phyloP scores from a whole-genome alignment of 2,329 filamentous ascomycete species.

The Pezicula radicicola region DNA sequence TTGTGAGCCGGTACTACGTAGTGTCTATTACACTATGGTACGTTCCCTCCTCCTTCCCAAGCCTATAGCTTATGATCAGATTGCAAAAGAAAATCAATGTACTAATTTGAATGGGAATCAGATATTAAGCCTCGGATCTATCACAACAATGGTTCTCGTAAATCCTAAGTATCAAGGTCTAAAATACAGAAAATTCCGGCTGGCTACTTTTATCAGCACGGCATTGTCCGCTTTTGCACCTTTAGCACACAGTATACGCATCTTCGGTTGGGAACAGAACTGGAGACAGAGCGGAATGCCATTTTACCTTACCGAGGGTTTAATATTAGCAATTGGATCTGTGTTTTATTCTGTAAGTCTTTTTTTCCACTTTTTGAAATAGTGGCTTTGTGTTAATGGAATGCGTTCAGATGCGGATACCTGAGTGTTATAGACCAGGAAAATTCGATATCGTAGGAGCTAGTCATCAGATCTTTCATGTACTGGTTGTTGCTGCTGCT shows the following conservation, averaged over 20 bases:
- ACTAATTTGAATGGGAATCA: slow-evolving; percentile 12
- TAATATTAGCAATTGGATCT: slow-evolving; percentile 9
- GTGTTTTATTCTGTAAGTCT: slow-evolving; percentile 10
- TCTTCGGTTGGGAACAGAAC: slow-evolving; percentile 11
- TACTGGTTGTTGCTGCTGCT: slow-evolving; percentile 13
- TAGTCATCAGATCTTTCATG: slow-evolving; percentile 23
- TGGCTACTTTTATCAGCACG: slow-evolving; percentile 15
- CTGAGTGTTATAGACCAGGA: slow-evolving; percentile 15
- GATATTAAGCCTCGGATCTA: slow-evolving; percentile 31
- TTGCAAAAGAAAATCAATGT: not conserved
- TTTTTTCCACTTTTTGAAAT: not conserved
- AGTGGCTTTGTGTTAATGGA: not conserved
- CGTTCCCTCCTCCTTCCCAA: slow-evolving; percentile 6
- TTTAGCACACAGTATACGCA: slow-evolving; percentile 12
- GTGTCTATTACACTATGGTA: slow-evolving; percentile 33
- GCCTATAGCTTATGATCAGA: not conserved
- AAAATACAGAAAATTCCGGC: slow-evolving; percentile 16
- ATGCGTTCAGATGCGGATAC: slow-evolving; percentile 9
- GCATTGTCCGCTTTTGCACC: slow-evolving; percentile 18
- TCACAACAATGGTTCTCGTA: slow-evolving; percentile 30
- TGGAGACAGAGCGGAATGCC: slow-evolving; percentile 13
- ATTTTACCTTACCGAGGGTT: slow-evolving; percentile 16
- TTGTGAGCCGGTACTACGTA: slow-evolving; percentile 30
- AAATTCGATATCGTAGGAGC: slow-evolving; percentile 18
- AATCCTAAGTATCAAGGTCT: slow-evolving; percentile 18